Conservation (phyloP, 148 eudicot species). For the Rhododendron griersonianum region DNA sequence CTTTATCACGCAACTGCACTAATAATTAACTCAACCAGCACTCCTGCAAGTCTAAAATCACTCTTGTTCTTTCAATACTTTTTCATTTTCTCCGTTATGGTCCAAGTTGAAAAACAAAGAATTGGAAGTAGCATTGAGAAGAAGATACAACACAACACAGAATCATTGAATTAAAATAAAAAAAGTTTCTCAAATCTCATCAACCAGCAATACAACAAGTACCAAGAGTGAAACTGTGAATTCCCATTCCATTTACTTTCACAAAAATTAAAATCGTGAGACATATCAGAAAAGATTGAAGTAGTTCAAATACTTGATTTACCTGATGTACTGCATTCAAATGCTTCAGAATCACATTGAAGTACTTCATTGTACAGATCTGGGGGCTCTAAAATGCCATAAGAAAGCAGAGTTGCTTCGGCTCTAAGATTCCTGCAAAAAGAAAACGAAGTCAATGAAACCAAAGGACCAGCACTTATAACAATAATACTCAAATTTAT, state of each 20-base stretch:
- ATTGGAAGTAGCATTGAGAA: neutral
- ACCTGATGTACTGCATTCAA: slow-evolving; percentile 63
- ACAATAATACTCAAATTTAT: neutral
- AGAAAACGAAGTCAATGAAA: neutral
- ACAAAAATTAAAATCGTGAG: neutral
- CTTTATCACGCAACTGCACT: neutral
- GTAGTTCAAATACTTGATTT: slow-evolving; percentile 29
- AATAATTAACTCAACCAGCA: neutral
- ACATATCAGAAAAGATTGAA: neutral
- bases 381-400: slow-evolving; percentile 34
- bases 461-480: neutral
- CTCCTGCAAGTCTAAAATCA: neutral
- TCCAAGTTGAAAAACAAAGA: neutral
- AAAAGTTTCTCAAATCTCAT: neutral
- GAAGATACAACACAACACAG: neutral
- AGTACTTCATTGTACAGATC: slow-evolving; percentile 75
- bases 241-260: neutral
- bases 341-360: slow-evolving; percentile 52
- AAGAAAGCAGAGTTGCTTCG: slow-evolving; percentile 31
- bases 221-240: neutral
- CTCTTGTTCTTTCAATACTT: neutral
- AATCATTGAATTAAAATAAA: neutral
- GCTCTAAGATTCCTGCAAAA: slow-evolving; percentile 57
- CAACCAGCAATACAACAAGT: neutral
- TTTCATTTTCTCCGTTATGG: neutral